Conservation (phyloP, 2,329 filamentous ascomycete species). For the Aureobasidium subglaciale region DNA sequence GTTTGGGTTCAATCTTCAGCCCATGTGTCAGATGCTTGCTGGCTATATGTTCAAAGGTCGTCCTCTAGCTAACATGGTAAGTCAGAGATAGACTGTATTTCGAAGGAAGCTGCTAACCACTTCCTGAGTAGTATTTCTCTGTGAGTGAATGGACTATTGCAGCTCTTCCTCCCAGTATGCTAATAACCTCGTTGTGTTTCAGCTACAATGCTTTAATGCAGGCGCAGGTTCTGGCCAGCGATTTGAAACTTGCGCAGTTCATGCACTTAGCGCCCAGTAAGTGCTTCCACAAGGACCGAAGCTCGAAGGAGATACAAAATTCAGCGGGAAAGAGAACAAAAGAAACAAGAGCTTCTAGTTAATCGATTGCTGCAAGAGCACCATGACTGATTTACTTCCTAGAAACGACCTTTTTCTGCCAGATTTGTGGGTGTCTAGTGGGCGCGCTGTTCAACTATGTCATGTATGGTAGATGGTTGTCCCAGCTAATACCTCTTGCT, state of each 20-base stretch:
- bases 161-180: slow-evolving; percentile 21
- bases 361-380: too few relatives aligned
- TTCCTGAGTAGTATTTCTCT: background rate
- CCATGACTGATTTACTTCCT: too few relatives aligned
- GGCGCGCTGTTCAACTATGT: slow-evolving; percentile 41
- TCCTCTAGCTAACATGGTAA: slow-evolving; percentile 28
- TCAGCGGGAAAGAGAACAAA: background rate
- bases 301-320: background rate
- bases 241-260: slow-evolving; percentile 33
- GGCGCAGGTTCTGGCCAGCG: slow-evolving; percentile 26
- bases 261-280: slow-evolving; percentile 29
- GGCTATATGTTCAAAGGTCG: slow-evolving; percentile 40
- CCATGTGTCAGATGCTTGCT: slow-evolving; percentile 42
- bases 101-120: background rate
- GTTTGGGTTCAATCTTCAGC: slow-evolving; percentile 36
- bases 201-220: slow-evolving; percentile 28
- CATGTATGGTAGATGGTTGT: slow-evolving; percentile 29
- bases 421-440: slow-evolving; percentile 36
- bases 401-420: slow-evolving; percentile 36
- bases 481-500: background rate
- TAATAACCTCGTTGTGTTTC: slow-evolving; percentile 10
- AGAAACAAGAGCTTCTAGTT: too few relatives aligned
- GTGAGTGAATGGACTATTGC: background rate
- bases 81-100: background rate
- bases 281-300: too few relatives aligned